A percentile compares a stretch with the other conserved stretches of the same genome.
These are phyloP conservation scores for Fusarium nelsonii DNA, from an alignment of 2,329 filamentous ascomycete genomes.

Conservation along the genomic window DNA sequence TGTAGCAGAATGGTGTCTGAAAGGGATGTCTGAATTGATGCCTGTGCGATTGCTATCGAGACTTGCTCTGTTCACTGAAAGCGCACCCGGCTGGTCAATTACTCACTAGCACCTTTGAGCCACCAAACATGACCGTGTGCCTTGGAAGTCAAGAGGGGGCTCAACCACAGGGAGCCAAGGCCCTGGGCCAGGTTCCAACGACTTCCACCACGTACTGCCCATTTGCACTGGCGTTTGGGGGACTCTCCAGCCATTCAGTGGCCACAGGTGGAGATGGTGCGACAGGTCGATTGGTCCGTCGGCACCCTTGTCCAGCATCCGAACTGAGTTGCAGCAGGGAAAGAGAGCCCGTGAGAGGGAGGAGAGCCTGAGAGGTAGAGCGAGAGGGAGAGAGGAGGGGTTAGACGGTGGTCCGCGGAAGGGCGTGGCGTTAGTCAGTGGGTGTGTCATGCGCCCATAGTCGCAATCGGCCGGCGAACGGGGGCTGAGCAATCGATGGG, in stretches of 20 bases:
- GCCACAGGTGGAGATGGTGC: constrained; percentile 39
- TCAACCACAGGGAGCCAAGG: constrained; percentile 44
- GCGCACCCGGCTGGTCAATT: constrained; percentile 23
- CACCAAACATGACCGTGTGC: constrained; percentile 35
- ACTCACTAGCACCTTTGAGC: constrained; percentile 31
- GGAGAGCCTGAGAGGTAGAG: background rate
- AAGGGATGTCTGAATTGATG: constrained; percentile 47
- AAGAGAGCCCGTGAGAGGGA: constrained; percentile 13
- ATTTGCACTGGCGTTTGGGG: constrained; percentile 28
- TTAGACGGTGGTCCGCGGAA: constrained; percentile 24
- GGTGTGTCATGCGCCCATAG: constrained; percentile 35
- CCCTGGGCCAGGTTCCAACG: constrained; percentile 46
- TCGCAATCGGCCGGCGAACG: constrained; percentile 44
- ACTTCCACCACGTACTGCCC: constrained; percentile 44
- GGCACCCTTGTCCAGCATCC: constrained; percentile 42
- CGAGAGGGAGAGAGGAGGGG: constrained; percentile 10
- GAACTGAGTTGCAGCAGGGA: constrained; percentile 45
- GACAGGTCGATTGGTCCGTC: constrained; percentile 36
- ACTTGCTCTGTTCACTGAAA: constrained; percentile 33
- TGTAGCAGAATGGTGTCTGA: constrained; percentile 35
- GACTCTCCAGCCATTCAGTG: constrained; percentile 38
- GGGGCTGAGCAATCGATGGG: constrained; percentile 37
- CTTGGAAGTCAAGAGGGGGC: constrained; percentile 42
- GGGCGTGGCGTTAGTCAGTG: constrained; percentile 17
- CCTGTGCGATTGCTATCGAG: constrained; percentile 50